Base-by-base conservation (phyloP, 1,139 yeast species). In the Meyerozyma smithsonii region DNA sequence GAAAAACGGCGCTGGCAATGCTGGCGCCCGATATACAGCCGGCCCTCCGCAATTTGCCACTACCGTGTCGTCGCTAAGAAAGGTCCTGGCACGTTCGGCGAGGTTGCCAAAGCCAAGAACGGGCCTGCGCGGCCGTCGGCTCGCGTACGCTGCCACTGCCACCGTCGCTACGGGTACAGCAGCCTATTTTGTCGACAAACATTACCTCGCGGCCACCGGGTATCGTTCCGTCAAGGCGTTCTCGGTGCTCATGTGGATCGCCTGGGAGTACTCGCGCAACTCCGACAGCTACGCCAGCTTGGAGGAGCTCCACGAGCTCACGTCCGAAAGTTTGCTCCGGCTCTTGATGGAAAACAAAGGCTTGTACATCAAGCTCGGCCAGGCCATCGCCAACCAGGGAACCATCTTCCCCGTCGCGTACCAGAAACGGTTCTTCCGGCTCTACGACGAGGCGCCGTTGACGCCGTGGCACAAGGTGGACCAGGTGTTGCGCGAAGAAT, bases 381-480 rank as follows among this genome's bases (percentile, higher is more conserved):
- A 83, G 62, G 82, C 85, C 28, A 74, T 83, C 32, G 89, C 89
- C 14, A 77, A 83, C 51, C 89, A 83, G 51, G 84, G 85, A 1
- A 63, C 72, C 11, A 65, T 82, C 46, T 77, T 85, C 51, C 95
- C 95, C 1, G 58, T 66, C 24, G 82, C 77, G 17, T 82, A 64
- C 54, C 84, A 79, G 47, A 65, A 62, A 35, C 68, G 73, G 47
- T 79, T 83, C 53, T 66, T 71, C 14, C 59, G 64, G 43, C 61
- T 85, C 37, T 85, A 83, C 50, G 94, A 85, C 53, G 69, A 72
- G 38, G 95, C 92, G 1, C 89, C 90, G 0, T 66, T 62, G 35
- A 92, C 84, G 50, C 43, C 72, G 1, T 84, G 92, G 90, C 56
- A 49, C 0, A 63, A 63, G 8, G 67, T 81, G 26, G 77, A 79